Evolutionary conservation across 2,329 filamentous ascomycete genomes (phyloP).

Genomic region (Paraphaeosphaeria minitans): DNA sequence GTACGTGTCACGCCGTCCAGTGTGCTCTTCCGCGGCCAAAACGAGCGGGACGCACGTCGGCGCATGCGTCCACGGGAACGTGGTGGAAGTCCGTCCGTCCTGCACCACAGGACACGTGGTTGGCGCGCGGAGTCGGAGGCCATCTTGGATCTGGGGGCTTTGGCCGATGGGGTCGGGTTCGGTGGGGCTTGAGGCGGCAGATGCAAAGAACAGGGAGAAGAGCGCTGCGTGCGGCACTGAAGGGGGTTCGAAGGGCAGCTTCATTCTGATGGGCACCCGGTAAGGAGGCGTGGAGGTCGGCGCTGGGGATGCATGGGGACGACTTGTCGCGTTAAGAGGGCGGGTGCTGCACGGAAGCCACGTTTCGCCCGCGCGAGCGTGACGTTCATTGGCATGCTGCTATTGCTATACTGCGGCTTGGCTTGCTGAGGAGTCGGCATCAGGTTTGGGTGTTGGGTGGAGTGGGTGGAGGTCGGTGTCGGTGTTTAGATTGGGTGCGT

Average conservation of each 20-base stretch:
- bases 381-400: neutral
- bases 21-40: constrained; percentile 15
- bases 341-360: constrained; percentile 14
- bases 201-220: neutral
- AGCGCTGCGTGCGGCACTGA: neutral
- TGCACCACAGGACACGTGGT: constrained; percentile 28
- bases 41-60: constrained; percentile 31
- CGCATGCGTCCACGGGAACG: constrained; percentile 37
- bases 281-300: neutral
- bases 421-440: constrained; percentile 12
- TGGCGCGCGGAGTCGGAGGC: constrained; percentile 19
- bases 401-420: constrained; percentile 10
- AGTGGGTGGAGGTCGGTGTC: constrained; percentile 5
- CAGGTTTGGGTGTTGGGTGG: neutral
- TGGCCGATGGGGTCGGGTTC: constrained; percentile 17
- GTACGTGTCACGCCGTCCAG: constrained; percentile 19
- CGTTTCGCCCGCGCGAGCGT: constrained; percentile 15
- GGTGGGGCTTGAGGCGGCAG: neutral
- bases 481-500: constrained; percentile 13
- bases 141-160: constrained; percentile 28
- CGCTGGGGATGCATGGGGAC: neutral
- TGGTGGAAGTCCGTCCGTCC: constrained; percentile 29
- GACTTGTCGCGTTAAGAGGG: neutral
- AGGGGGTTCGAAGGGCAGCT: neutral
- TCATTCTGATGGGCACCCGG: neutral